Evolutionary conservation across 192 early-diverging fungal genomes (phyloP).

Genomic region (Coemansia sp.): DNA sequence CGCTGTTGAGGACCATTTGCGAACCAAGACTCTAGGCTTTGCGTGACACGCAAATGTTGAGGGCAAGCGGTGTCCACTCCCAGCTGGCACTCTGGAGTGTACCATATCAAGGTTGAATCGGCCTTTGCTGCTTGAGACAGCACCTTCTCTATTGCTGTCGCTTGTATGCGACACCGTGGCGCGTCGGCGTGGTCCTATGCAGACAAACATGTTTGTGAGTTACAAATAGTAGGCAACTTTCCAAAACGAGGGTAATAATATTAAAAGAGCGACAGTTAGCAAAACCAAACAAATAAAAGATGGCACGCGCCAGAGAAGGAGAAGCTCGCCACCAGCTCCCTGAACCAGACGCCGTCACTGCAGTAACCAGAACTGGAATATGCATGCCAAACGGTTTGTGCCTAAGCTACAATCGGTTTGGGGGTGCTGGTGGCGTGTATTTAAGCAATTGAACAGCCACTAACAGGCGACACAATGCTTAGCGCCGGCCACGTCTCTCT

Average conservation of each 20-base stretch:
- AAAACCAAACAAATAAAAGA: not conserved
- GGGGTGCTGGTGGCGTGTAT: not conserved
- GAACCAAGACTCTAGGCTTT: constrained; percentile 6
- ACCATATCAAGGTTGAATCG: not conserved
- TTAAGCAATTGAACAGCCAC: not conserved
- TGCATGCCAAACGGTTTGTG: not conserved
- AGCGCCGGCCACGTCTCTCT: not conserved
- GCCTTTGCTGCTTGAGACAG: not conserved
- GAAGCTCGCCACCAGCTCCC: not conserved
- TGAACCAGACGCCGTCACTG: not conserved
- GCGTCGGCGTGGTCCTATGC: constrained; percentile 2
- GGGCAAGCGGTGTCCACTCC: not conserved
- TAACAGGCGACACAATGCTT: not conserved
- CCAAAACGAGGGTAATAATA: not conserved
- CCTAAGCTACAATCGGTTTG: not conserved
- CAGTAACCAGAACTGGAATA: not conserved
- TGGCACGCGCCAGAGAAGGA: not conserved
- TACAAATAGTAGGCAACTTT: not conserved
- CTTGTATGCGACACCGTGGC: constrained; percentile 8
- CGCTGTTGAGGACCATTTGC: not conserved
- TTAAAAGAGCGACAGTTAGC: not conserved
- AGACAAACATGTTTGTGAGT: not conserved
- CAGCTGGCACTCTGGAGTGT: not conserved
- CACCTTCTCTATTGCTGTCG: not conserved
- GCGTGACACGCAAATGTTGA: not conserved